Evolutionary conservation across 345 rosid species (phyloP), one percentile per base, ranked within the genome.

Genomic region (Geranium rotundifolium): DNA sequence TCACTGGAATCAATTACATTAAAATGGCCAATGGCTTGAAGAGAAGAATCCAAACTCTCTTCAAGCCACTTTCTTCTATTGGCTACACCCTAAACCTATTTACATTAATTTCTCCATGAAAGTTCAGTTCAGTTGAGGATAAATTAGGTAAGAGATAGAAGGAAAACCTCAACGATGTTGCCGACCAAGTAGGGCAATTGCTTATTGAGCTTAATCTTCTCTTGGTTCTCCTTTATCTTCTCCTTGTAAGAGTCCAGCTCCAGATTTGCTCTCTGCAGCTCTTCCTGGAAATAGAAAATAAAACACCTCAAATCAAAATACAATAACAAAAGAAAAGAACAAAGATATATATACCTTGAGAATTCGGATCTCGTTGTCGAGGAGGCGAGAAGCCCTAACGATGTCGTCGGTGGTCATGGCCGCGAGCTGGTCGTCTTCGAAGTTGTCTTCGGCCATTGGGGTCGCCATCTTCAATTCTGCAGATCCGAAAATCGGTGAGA

Each of bases 161-260:
- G 64, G 41, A 54, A 61, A 70, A 95, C 99, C 96, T 95, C 97
- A 2, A 95, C 99, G 29, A 95, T 90, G 81, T 95, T 95, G 55
- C 99, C 99, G 39, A 95, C 99, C 78, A 95, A 76, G 80, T 95
- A 95, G 58, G 99, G 99, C 2, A 95, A 85, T 75, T 95, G 99
- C 87, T 91, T 91, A 69, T 91, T 91, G 66, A 91, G 96, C 73
- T 95, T 95, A 69, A 95, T 95, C 85, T 95, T 95, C 75, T 95
- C 99, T 18, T 86, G 99, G 62, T 95, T 95, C 86, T 95, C 99
- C 75, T 88, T 95, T 23, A 86, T 80, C 79, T 95, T 95, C 79
- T 95, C 99, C 80, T 86, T 95, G 72, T 64, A 85, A 0, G 99
- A 88, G 69, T 93, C 96, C 56, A 83, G 69, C 72, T 93, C 99